Percentiles rank a stretch among this genome's conserved stretches.
phyloP scores from a whole-genome alignment of 2,329 filamentous ascomycete genomes.

The Escovopsis sp. region DNA sequence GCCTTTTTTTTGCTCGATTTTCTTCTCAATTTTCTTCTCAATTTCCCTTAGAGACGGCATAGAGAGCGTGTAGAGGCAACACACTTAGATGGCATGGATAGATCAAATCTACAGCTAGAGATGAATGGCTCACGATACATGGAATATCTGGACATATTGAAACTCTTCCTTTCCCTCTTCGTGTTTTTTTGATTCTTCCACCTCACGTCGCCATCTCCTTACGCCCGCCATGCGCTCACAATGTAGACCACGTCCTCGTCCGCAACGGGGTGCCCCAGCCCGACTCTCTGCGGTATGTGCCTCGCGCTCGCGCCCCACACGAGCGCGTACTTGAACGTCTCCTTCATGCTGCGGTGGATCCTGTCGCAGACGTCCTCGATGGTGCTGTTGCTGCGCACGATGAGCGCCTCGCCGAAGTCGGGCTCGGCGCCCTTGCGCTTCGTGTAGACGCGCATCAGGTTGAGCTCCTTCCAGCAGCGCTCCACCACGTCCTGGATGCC shows the following conservation, averaged over 20 bases:
- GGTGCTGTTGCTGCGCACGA: conserved; percentile 73
- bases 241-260: conserved; percentile 57
- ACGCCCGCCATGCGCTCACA: conserved; percentile 48
- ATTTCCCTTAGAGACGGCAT: too few relatives aligned
- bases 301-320: conserved; percentile 96
- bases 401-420: conserved; percentile 79
- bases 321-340: conserved; percentile 96
- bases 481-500: conserved; percentile 90
- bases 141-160: too few relatives aligned
- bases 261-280: conserved; percentile 62
- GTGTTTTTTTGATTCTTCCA: too few relatives aligned
- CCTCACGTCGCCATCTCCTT: too few relatives aligned
- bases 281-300: conserved; percentile 87
- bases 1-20: too few relatives aligned
- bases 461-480: conserved; percentile 84
- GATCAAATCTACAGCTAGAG: too few relatives aligned
- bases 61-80: too few relatives aligned
- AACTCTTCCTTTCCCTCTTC: too few relatives aligned
- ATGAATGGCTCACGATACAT: too few relatives aligned
- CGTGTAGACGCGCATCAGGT: conserved; percentile 84
- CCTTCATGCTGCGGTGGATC: conserved; percentile 86
- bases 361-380: conserved; percentile 97
- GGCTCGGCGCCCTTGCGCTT: conserved; percentile 90
- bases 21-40: too few relatives aligned
- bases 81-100: too few relatives aligned